These are phyloP conservation scores for Arthrobotrys musiformis DNA, from an alignment of 2,329 filamentous ascomycete genomes.

Conservation along the genomic window DNA sequence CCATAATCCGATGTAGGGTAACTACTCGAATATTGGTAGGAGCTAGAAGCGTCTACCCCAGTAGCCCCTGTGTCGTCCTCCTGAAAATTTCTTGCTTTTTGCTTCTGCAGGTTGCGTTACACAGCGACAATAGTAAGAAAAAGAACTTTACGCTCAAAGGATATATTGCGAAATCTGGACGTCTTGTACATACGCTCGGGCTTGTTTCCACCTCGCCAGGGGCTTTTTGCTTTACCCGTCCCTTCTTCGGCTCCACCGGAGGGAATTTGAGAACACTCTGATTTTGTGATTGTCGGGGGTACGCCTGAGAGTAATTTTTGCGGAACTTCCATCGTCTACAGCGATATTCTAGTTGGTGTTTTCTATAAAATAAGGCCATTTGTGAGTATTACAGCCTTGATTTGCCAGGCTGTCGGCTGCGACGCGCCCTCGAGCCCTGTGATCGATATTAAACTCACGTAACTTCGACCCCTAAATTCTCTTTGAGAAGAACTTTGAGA, in stretches of 20 bases:
- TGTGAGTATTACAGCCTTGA: background rate
- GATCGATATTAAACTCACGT: slow-evolving; percentile 12
- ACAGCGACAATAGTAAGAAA: background rate
- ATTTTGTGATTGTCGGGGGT: slow-evolving; percentile 3
- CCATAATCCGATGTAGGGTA: background rate
- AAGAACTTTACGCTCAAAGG: background rate
- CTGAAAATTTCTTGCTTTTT: background rate
- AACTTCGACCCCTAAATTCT: slow-evolving; percentile 9
- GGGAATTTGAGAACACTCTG: slow-evolving; percentile 10
- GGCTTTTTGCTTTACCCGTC: background rate
- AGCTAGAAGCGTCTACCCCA: background rate
- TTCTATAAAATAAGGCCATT: background rate
- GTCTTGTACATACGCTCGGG: slow-evolving; percentile 1
- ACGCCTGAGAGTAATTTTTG: slow-evolving; percentile 3
- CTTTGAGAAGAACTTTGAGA: slow-evolving; percentile 1
- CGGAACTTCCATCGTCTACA: slow-evolving; percentile 23
- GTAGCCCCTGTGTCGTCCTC: background rate
- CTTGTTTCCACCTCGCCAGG: background rate
- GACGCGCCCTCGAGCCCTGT: background rate
- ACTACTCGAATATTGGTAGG: background rate
- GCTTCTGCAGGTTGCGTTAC: background rate
- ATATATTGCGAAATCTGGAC: slow-evolving; percentile 1
- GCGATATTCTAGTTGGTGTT: slow-evolving; percentile 20
- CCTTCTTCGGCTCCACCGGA: background rate
- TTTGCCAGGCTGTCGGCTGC: background rate